Conservation (phyloP, 2,329 filamentous ascomycete genomes). For the Colletotrichum limetticola region DNA sequence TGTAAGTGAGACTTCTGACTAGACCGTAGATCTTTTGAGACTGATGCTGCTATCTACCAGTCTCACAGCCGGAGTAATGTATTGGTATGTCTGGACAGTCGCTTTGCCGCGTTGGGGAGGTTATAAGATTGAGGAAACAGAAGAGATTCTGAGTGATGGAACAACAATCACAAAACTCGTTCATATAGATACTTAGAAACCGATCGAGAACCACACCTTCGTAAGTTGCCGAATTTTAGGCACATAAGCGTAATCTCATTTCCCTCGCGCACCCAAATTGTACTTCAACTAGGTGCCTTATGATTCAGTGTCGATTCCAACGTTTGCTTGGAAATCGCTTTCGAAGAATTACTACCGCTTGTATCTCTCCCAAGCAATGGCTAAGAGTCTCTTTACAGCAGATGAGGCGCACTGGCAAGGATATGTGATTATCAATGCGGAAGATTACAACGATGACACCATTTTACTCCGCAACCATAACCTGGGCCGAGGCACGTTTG, state of each 20-base stretch:
- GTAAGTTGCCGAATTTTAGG: too few species aligned
- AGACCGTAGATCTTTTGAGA: neutral
- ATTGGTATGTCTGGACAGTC: constrained; percentile 77
- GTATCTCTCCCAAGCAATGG: too few species aligned
- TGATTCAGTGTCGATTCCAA: too few species aligned
- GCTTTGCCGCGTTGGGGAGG: constrained; percentile 67
- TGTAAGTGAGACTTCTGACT: constrained; percentile 54
- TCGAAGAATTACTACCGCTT: too few species aligned
- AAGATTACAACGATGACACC: neutral
- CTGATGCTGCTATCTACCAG: constrained; percentile 48
- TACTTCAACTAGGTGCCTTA: too few species aligned
- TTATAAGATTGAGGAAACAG: constrained; percentile 72
- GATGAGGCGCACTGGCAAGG: neutral
- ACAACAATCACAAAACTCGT: constrained; percentile 72
- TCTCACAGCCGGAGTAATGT: constrained; percentile 66
- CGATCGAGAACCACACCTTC: too few species aligned
- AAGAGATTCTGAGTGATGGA: constrained; percentile 71
- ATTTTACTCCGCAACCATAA: neutral
- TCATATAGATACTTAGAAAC: constrained; percentile 31
- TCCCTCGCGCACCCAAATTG: too few species aligned
- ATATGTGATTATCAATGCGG: neutral
- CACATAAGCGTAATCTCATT: too few species aligned
- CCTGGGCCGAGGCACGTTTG: neutral
- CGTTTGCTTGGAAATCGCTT: too few species aligned
- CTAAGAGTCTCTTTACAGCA: too few species aligned